Conservation (phyloP, 164 flowering plant species). For the Piper betle region DNA sequence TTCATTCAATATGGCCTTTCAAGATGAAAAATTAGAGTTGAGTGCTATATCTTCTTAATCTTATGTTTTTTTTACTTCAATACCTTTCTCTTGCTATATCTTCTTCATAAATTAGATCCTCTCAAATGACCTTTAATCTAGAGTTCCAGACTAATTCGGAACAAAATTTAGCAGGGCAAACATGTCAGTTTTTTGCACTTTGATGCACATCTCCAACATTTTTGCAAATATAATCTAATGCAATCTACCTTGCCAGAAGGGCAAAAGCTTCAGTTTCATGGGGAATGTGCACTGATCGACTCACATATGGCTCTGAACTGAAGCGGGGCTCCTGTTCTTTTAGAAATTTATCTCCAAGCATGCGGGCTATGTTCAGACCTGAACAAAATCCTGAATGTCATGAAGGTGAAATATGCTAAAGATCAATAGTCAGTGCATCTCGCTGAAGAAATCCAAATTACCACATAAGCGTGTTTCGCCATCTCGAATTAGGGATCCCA, state of each 20-base stretch:
- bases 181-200: no score
- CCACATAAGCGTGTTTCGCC: conserved; percentile 88
- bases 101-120: no score
- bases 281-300: conserved; percentile 52
- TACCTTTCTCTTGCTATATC: no score
- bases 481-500: conserved; percentile 67
- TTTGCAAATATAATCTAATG: neutral
- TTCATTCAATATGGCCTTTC: no score
- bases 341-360: conserved; percentile 94
- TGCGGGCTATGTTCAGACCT: conserved; percentile 90
- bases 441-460: conserved; percentile 11
- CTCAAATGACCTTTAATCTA: no score
- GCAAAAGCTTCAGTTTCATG: conserved; percentile 59
- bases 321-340: conserved; percentile 88
- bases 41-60: no score
- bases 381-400: conserved; percentile 6
- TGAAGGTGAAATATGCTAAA: neutral
- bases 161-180: neutral
- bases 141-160: no score
- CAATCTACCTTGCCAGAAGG: conserved; percentile 63
- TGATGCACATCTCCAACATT: neutral
- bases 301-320: conserved; percentile 80
- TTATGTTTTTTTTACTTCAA: no score
- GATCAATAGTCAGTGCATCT: neutral
- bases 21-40: no score